phyloP scores from a whole-genome alignment of 2,329 filamentous ascomycete species.

The Nothomitra cinnamomea region DNA sequence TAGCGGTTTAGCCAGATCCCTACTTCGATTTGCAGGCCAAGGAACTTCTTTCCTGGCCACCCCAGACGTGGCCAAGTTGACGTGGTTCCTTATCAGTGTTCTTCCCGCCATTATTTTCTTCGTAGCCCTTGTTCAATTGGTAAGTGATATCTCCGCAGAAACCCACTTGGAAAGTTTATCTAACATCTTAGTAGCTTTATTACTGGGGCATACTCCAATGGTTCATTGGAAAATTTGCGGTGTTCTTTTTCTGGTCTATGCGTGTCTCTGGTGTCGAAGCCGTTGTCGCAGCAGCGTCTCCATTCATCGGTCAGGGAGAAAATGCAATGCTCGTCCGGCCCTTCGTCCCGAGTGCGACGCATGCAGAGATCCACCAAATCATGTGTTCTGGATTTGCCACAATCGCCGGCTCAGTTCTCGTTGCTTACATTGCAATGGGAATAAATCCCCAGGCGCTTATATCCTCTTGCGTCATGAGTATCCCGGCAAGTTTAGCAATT shows the following conservation, averaged over 20 bases:
- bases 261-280: constrained; percentile 79
- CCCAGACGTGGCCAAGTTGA: constrained; percentile 22
- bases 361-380: constrained; percentile 78
- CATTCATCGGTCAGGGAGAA: constrained; percentile 89
- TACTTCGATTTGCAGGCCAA: constrained; percentile 58
- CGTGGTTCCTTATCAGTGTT: constrained; percentile 61
- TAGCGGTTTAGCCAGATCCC: constrained; percentile 51
- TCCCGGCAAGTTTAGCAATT: constrained; percentile 75
- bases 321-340: constrained; percentile 83
- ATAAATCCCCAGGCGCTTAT: constrained; percentile 73
- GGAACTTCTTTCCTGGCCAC: constrained; percentile 59
- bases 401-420: constrained; percentile 73
- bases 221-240: constrained; percentile 75
- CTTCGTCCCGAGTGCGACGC: constrained; percentile 70
- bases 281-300: constrained; percentile 82
- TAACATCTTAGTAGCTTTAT: constrained; percentile 35
- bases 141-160: background rate
- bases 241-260: constrained; percentile 83
- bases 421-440: constrained; percentile 71
- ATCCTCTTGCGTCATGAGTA: constrained; percentile 89
- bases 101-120: constrained; percentile 95
- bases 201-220: constrained; percentile 71
- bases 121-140: constrained; percentile 72
- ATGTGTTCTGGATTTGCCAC: constrained; percentile 89
- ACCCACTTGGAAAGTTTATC: background rate